These are phyloP conservation scores for Tilletia caries DNA, from an alignment of 1,284 basidiomycete species.

Conservation along the genomic window DNA sequence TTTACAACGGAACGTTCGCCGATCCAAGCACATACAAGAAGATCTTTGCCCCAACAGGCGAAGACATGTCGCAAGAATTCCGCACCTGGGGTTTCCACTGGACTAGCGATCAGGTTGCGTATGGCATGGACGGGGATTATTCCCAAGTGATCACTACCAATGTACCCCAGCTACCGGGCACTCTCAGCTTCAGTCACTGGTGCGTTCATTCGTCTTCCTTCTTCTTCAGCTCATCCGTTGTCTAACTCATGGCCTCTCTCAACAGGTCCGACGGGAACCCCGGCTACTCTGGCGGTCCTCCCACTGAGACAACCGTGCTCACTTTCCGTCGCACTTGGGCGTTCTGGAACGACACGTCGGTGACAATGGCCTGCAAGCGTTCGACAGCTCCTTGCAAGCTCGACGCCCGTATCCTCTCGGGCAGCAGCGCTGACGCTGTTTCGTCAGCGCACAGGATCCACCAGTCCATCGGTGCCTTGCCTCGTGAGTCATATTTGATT, in stretches of 20 bases:
- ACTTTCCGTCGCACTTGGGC: slow-evolving; percentile 8
- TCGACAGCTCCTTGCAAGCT: background rate
- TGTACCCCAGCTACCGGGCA: slow-evolving; percentile 9
- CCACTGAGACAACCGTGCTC: background rate
- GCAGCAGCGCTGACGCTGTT: background rate
- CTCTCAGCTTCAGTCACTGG: slow-evolving; percentile 13
- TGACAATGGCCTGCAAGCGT: background rate
- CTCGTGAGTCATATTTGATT: slow-evolving; percentile 1
- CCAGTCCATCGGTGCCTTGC: background rate
- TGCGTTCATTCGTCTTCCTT: background rate
- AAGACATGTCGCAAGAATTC: slow-evolving; percentile 12
- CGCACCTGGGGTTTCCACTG: slow-evolving; percentile 7
- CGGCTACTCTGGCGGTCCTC: slow-evolving; percentile 8
- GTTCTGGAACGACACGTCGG: slow-evolving; percentile 10
- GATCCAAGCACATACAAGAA: slow-evolving; percentile 6
- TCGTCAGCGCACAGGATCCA: background rate
- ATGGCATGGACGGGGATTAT: slow-evolving; percentile 11
- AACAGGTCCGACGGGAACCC: background rate
- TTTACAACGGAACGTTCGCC: slow-evolving; percentile 3
- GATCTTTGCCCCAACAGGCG: background rate
- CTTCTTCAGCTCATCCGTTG: background rate
- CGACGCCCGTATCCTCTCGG: background rate
- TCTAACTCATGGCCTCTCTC: background rate
- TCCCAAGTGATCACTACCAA: background rate
- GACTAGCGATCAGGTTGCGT: background rate